These are phyloP conservation scores for Colletotrichum kahawae DNA, from an alignment of 2,329 filamentous ascomycete species.

Conservation along the genomic window DNA sequence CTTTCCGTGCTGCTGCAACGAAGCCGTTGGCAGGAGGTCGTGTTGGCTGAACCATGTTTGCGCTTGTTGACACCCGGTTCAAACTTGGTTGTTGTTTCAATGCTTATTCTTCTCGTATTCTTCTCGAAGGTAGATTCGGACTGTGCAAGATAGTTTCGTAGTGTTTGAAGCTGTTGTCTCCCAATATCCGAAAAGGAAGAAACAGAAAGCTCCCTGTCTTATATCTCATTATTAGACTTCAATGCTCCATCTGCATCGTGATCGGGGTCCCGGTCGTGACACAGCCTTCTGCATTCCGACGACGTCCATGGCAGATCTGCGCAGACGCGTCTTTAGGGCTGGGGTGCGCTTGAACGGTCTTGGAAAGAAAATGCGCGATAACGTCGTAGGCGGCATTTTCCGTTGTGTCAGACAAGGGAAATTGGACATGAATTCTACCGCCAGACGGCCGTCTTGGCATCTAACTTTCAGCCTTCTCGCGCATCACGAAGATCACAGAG, in stretches of 20 bases:
- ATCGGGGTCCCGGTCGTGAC: not conserved
- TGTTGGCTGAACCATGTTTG: slow-evolving; percentile 3
- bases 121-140: not conserved
- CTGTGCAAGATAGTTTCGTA: not conserved
- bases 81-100: not conserved
- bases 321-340: not conserved
- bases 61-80: not conserved
- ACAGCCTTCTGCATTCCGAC: not conserved
- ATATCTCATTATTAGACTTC: not conserved
- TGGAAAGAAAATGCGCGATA: not conserved
- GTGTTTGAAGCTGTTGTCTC: not conserved
- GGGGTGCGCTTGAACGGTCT: not conserved
- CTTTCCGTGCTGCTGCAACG: slow-evolving; percentile 22
- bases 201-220: not conserved
- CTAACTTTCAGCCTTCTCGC: not conserved
- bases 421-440: not conserved
- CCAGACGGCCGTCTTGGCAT: not conserved
- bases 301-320: not conserved
- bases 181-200: not conserved
- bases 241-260: not conserved
- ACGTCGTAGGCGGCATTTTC: not conserved
- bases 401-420: not conserved
- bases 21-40: slow-evolving; percentile 24
- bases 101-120: not conserved
- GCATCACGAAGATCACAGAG: not conserved